Base-by-base conservation (phyloP, 148 eudicot genomes). In the Amaranthus hypochondriacus region DNA sequence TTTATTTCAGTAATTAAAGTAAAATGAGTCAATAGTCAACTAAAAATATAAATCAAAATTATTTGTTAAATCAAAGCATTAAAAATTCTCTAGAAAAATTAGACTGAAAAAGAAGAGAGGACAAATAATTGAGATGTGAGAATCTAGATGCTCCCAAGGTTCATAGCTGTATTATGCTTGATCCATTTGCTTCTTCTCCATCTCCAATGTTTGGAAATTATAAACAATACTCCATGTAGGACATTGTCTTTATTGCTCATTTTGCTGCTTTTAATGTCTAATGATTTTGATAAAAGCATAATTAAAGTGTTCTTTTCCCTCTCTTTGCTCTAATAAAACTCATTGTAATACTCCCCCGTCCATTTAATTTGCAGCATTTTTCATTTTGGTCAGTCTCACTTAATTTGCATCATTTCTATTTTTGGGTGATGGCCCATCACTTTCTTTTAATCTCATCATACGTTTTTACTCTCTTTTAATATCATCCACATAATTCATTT, bases 271-370 rank as follows among this genome's bases (percentile, higher is more conserved):
- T 78, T 73, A 65, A 73, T 78, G 81, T 74, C 21, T 56, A 73
- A 77, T 71, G 50, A 57, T 42, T 53, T 74, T 54, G 50, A 63
- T 69, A 39, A 68, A 65, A 60, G 72, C 15, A 61, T 62, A 54
- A 79, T 62, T 74, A 74, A 79, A 79, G 81, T 73, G 74, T 48
- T 53, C 63, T 14, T 78, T 64, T 68, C 77, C 28, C 73, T 73
- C 48, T 55, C 77, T 74, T 78, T 59, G 68, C 81, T 73, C 74
- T 48, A 78, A 73, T 56, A 65, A 65, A 18, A 18, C 18, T 18
- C 18, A 18, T 18, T 18, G 18, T 18, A 18, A 18, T 18, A 18
- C 18, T 18, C 18, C 18, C 18, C 18, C 18, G n/a, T 48, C 64
- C 13, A 61, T 76, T 76, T 51, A 62, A 10, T 4, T 14, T 15